Conservation (phyloP, 2,329 filamentous ascomycete species). For the Whalleya microplaca region DNA sequence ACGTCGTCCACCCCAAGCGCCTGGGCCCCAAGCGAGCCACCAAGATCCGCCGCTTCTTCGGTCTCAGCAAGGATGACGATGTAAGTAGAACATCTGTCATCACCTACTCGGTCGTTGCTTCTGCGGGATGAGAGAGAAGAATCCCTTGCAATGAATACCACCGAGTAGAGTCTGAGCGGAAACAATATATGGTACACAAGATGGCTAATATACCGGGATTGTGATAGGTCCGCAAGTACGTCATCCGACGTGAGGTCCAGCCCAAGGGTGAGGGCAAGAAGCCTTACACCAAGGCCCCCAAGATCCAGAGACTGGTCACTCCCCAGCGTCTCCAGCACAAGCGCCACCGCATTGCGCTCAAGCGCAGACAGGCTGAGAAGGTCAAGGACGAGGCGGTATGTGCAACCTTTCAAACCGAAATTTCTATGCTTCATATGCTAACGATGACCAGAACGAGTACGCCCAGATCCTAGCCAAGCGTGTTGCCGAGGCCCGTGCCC, state of each 20-base stretch:
- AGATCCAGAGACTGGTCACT: conserved; percentile 99
- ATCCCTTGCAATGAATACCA: conserved; percentile 54
- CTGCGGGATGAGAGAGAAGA: conserved; percentile 43
- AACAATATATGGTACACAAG: conserved; percentile 21
- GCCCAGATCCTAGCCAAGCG: conserved; percentile 95
- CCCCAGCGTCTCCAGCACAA: conserved; percentile 99
- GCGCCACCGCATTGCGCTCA: conserved; percentile 96
- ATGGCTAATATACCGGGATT: conserved; percentile 45
- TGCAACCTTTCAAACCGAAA: conserved; percentile 35
- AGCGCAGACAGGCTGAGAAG: conserved; percentile 96
- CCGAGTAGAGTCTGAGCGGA: conserved; percentile 43
- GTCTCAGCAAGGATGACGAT: conserved; percentile 99
- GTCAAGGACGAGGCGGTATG: conserved; percentile 98
- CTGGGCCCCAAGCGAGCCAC: conserved; percentile 99
- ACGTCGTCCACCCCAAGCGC: conserved; percentile 97
- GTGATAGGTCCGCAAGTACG: conserved; percentile 93
- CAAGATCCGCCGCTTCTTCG: conserved; percentile 99
- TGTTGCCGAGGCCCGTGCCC: conserved; percentile 92
- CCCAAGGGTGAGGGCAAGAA: conserved; percentile 97
- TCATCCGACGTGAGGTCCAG: conserved; percentile 97
- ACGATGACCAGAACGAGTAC: conserved; percentile 82
- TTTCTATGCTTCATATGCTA: conserved; percentile 34
- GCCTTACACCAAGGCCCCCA: conserved; percentile 99
- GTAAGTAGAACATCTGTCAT: conserved; percentile 78
- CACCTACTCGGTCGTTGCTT: conserved; percentile 66